Percentiles rank a stretch among this genome's conserved stretches.
Conservation (phyloP, 208 protist genomes). For the Trypanosomatidae sp. region DNA sequence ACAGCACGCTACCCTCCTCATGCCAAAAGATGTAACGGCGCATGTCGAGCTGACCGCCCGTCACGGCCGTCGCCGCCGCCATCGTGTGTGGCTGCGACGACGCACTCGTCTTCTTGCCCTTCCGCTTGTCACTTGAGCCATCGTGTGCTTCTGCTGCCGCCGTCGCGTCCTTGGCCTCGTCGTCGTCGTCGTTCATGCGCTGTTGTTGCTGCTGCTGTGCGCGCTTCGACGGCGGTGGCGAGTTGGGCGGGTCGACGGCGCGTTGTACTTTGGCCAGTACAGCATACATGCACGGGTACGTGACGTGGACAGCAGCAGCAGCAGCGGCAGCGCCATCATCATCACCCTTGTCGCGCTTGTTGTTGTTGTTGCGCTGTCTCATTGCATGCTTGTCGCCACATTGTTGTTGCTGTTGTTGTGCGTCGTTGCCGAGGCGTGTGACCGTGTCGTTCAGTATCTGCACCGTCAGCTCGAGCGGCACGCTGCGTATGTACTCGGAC, state of each 20-base stretch:
- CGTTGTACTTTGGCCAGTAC: slow-evolving; percentile 83
- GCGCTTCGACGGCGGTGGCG: slow-evolving; percentile 5
- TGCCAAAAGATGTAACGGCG: slow-evolving; percentile 74
- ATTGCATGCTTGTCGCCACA: neutral
- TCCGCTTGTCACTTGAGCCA: neutral
- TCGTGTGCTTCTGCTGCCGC: too few relatives aligned
- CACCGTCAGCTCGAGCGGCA: slow-evolving; percentile 68
- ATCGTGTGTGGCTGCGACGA: neutral
- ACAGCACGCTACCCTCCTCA: slow-evolving; percentile 74
- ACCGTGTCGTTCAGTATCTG: slow-evolving; percentile 53
- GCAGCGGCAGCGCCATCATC: too few relatives aligned
- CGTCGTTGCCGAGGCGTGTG: slow-evolving; percentile 25
- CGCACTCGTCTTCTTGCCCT: slow-evolving; percentile 1
- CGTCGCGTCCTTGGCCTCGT: neutral
- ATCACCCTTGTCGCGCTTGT: too few relatives aligned
- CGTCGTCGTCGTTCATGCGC: neutral
- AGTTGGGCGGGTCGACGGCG: slow-evolving; percentile 16
- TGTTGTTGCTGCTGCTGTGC: slow-evolving; percentile 1
- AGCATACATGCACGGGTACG: slow-evolving; percentile 37
- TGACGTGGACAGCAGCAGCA: neutral
- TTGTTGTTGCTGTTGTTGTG: neutral
- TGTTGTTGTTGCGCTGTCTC: neutral
- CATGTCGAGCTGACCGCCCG: slow-evolving; percentile 28
- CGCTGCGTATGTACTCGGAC: slow-evolving; percentile 75
- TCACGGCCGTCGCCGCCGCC: slow-evolving; percentile 5